phyloP scores from a whole-genome alignment of 148 eudicot species.

The Polygonum maritimum region DNA sequence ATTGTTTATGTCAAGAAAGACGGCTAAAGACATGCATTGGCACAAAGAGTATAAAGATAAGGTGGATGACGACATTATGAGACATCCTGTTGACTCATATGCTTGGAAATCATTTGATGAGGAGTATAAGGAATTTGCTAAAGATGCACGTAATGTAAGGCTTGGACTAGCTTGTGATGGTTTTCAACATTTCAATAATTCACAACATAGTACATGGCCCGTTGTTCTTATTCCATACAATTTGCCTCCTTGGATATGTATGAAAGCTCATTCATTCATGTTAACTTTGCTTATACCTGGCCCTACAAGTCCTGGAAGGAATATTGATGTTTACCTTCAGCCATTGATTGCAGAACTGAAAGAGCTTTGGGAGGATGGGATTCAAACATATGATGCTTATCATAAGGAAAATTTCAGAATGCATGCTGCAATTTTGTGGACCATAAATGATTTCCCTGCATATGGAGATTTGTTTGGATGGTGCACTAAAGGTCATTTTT shows the following conservation, averaged over 20 bases:
- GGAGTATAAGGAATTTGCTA: constrained; percentile 10
- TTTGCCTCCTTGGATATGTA: constrained; percentile 22
- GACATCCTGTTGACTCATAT: constrained; percentile 17
- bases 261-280: constrained; percentile 19
- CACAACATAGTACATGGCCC: constrained; percentile 16
- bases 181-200: constrained; percentile 19
- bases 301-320: constrained; percentile 2
- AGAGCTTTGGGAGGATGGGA: constrained; percentile 8
- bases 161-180: constrained; percentile 23
- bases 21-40: constrained; percentile 21
- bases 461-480: constrained; percentile 9
- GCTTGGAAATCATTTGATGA: constrained; percentile 20
- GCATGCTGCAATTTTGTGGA: constrained; percentile 5
- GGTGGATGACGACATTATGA: constrained; percentile 8
- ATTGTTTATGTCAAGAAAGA: constrained; percentile 17
- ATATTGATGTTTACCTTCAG: constrained; percentile 11
- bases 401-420: not conserved
- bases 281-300: constrained; percentile 16
- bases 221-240: constrained; percentile 23
- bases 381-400: constrained; percentile 10
- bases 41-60: constrained; percentile 11
- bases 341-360: constrained; percentile 1
- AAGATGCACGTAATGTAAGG: constrained; percentile 22
- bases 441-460: constrained; percentile 11
- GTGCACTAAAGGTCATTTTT: not conserved